Base-by-base conservation (phyloP, 495 filamentous ascomycete genomes). In the Talaromyces borbonicus region DNA sequence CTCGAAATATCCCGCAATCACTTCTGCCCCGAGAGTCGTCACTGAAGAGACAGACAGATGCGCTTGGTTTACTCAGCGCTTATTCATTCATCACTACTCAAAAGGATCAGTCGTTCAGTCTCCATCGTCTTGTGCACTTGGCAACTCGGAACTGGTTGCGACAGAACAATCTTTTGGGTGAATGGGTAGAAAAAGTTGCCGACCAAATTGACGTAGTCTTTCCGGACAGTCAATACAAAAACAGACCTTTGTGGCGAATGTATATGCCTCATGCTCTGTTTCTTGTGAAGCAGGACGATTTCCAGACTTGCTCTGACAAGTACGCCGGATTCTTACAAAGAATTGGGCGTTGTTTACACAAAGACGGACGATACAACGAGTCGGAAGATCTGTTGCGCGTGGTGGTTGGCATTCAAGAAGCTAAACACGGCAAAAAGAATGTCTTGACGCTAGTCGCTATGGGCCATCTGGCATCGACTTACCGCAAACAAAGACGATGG, bases 401-500 rank as follows among this genome's bases (percentile, higher is more conserved):
- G 3, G 22, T 55, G 32, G 32, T n/a, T n/a, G n/a, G n/a, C n/a
- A n/a, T n/a, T n/a, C n/a, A n/a, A n/a, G n/a, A n/a, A n/a, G n/a
- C n/a, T n/a, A n/a, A n/a, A n/a, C 46, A 57, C 5, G 50, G 53
- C 4, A 24, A 16, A 7, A 43, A 56, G 24, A 49, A 62, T 46
- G 46, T 53, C 5, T n/a, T 36, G 6, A 61, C 58, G 1, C 43
- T 65, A n/a, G 22, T 35, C 8, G 47, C 50, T n/a, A 63, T 61
- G 52, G 31, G 7, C 5, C 55, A 52, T 38, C 58, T 69, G 5
- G 56, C 53, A 43, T 40, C 47, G 20, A 60, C 52, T 32, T 65
- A 62, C 33, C 12, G 16, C 8, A 37, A 52, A 35, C 58, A 64
- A 48, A 66, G 63, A 25, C 56, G 57, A 12, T 67, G 46, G 52